Conservation (phyloP, 345 rosid genomes). For the Populus euphratica region DNA sequence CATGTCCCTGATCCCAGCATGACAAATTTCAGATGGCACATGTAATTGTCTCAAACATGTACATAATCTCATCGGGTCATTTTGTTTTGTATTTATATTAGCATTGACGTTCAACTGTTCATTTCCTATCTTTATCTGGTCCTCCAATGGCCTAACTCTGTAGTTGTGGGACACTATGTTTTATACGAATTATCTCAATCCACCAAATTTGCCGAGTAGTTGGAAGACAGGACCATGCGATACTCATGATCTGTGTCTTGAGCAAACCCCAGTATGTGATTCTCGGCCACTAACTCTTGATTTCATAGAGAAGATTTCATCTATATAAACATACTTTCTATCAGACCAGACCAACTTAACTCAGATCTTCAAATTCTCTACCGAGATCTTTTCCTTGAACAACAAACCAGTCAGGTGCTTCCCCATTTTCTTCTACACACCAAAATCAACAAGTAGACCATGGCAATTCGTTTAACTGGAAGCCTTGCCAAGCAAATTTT, state of each 20-base stretch:
- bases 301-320: not conserved
- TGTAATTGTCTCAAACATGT: not conserved
- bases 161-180: not conserved
- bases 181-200: not conserved
- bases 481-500: constrained; percentile 8
- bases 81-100: not conserved
- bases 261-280: not conserved
- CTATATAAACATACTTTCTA: constrained; percentile 1
- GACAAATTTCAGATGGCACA: not conserved
- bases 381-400: no score
- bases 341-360: not conserved
- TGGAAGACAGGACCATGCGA: constrained; percentile 29
- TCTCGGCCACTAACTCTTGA: not conserved
- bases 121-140: not conserved
- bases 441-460: not conserved
- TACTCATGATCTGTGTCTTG: not conserved
- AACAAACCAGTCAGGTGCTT: not conserved
- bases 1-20: no score
- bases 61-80: not conserved
- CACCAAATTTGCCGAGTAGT: constrained; percentile 1
- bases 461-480: constrained; percentile 5
- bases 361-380: not conserved
- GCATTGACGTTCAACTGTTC: not conserved
- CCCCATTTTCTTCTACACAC: not conserved
- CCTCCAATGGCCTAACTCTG: not conserved